Base-by-base conservation (phyloP, 768 basidiomycete species). In the Leccinellum albellum region DNA sequence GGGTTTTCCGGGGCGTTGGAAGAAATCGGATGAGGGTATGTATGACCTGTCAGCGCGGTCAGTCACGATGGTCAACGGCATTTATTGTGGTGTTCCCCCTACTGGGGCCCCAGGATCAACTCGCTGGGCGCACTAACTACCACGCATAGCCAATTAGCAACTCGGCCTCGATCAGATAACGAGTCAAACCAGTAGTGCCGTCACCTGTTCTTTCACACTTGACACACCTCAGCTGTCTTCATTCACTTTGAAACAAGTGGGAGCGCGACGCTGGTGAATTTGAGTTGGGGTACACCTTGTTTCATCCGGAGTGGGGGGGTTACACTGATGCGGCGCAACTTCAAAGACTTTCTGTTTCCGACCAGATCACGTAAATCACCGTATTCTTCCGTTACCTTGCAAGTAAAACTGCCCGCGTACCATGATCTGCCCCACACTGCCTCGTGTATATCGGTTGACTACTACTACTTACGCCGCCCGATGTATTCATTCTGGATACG, bases 401-500 rank as follows among this genome's bases (percentile, higher is more conserved):
- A 6, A 42, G 20, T n/a, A 9, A 42, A 20, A 20, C 20, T 20
- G 20, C 40, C n/a, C n/a, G n/a, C n/a, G n/a, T n/a, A n/a, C n/a
- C 4, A 57, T 61, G 55, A 33, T 61, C 23, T 50, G 50, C 20
- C n/a, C 29, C 24, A 23, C n/a, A 47, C 26, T 44, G 20, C 26
- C 51, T 23, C 53, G 50, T 21, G 54, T 51, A 35, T 33, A 35
- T 47, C 64, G 32, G 31, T 20, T 10, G 26, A 20, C 55, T 42
- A 20, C 33, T n/a, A 20, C 54, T 45, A 13, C 24, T 23, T 48
- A 33, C 47, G 37, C 49, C 12, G 23, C 51, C 15, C 59, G 67
- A 56, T 53, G 53, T 51, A 33, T 71, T 23, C 63, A 66, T 33
- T 55, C 61, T 28, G 40, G 51, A 66, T 94, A 94, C 66, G 80